Percentiles rank a stretch among this genome's conserved stretches.
Evolutionary conservation across 768 basidiomycete species (phyloP).

Genomic region (Boletales sp.): DNA sequence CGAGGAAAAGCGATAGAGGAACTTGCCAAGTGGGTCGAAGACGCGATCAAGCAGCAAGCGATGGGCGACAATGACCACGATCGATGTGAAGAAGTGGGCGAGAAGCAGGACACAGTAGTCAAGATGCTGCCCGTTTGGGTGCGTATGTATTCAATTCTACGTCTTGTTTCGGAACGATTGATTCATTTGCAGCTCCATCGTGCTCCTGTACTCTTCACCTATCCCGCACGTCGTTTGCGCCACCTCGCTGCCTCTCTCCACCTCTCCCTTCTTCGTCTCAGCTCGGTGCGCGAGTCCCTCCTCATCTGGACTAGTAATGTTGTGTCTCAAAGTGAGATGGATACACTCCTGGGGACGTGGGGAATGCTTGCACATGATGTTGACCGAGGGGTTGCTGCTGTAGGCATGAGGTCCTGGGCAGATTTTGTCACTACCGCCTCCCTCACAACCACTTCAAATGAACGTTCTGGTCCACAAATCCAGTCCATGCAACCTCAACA

Average conservation of each 20-base stretch:
- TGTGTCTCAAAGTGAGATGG: constrained; percentile 46
- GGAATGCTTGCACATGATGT: constrained; percentile 66
- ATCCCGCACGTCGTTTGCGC: constrained; percentile 75
- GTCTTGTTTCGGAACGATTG: constrained; percentile 3
- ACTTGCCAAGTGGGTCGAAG: constrained; percentile 63
- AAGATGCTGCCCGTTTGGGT: constrained; percentile 92
- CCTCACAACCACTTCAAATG: constrained; percentile 3
- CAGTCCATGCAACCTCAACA: not conserved
- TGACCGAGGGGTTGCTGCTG: constrained; percentile 55
- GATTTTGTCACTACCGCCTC: constrained; percentile 23
- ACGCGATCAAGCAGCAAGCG: constrained; percentile 40
- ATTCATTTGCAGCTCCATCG: constrained; percentile 67
- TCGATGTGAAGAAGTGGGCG: constrained; percentile 5
- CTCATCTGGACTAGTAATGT: constrained; percentile 48
- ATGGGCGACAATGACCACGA: constrained; percentile 29
- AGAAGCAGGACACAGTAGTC: constrained; percentile 34
- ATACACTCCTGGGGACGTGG: constrained; percentile 70
- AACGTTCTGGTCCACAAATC: not conserved
- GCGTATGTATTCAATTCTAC: constrained; percentile 25
- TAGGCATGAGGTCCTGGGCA: constrained; percentile 55
- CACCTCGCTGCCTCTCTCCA: constrained; percentile 60
- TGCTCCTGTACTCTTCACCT: constrained; percentile 74
- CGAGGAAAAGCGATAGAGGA: constrained; percentile 85
- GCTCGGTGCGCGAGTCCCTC: constrained; percentile 45
- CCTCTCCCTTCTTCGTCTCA: constrained; percentile 56